Evolutionary conservation across 2,329 filamentous ascomycete species (phyloP).

Genomic region (Hymenoscyphus linearis): DNA sequence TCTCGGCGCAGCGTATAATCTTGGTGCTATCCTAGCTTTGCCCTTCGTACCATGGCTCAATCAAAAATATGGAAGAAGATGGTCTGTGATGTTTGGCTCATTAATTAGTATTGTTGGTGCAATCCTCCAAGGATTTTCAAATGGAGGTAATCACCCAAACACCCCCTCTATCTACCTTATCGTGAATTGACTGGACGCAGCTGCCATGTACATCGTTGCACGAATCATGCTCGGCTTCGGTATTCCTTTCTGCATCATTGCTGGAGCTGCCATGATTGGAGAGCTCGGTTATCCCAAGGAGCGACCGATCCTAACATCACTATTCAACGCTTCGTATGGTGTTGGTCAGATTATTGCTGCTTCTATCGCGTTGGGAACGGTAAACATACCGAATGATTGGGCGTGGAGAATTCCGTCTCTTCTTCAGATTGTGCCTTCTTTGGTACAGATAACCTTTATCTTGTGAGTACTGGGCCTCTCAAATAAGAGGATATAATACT

Average conservation of each 20-base stretch:
- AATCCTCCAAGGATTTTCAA: slow-evolving; percentile 45
- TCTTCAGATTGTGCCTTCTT: slow-evolving; percentile 33
- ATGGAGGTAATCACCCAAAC: slow-evolving; percentile 15
- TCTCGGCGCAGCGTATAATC: slow-evolving; percentile 48
- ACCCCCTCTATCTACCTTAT: not conserved
- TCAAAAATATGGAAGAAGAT: slow-evolving; percentile 44
- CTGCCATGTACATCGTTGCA: slow-evolving; percentile 46
- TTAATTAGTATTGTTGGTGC: slow-evolving; percentile 49
- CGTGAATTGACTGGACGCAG: slow-evolving; percentile 21
- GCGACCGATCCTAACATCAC: slow-evolving; percentile 45
- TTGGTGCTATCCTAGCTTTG: slow-evolving; percentile 49
- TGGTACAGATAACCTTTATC: slow-evolving; percentile 19
- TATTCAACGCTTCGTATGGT: slow-evolving; percentile 51
- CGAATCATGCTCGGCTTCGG: slow-evolving; percentile 47
- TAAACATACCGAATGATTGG: slow-evolving; percentile 37
- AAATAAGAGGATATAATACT: not conserved
- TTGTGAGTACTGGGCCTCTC: slow-evolving; percentile 2
- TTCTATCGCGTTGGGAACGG: slow-evolving; percentile 40
- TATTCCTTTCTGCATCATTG: slow-evolving; percentile 46
- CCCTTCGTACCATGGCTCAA: slow-evolving; percentile 48
- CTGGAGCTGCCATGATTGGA: slow-evolving; percentile 47
- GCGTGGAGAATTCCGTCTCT: slow-evolving; percentile 38
- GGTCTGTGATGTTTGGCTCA: slow-evolving; percentile 52
- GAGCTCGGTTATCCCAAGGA: slow-evolving; percentile 50
- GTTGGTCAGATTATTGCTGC: slow-evolving; percentile 41